Percentiles rank a stretch among this genome's conserved stretches.
These are phyloP conservation scores for Kickxella alabastrina DNA, from an alignment of 192 early-diverging fungal genomes.

Conservation along the genomic window DNA sequence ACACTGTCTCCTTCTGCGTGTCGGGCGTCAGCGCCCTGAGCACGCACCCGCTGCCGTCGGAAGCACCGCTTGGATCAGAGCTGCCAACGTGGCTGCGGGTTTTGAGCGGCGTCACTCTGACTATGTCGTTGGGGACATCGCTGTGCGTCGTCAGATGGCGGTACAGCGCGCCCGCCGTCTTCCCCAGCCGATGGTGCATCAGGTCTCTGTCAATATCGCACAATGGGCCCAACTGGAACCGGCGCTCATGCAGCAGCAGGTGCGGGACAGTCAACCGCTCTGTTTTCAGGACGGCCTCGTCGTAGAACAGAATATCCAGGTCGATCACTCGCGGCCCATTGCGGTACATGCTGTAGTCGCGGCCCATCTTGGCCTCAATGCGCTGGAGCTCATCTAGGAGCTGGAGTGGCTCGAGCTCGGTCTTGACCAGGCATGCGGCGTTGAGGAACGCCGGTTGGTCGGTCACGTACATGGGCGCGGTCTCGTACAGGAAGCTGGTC, in stretches of 20 bases:
- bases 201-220: constrained; percentile 89
- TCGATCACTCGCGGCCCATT: constrained; percentile 94
- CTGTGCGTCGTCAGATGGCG: constrained; percentile 50
- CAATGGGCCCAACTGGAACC: constrained; percentile 91
- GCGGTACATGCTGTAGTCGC: constrained; percentile 60
- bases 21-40: constrained; percentile 54
- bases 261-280: constrained; percentile 84
- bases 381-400: constrained; percentile 76
- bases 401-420: constrained; percentile 66
- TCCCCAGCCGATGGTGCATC: constrained; percentile 84
- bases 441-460: constrained; percentile 94
- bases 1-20: constrained; percentile 57
- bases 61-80: constrained; percentile 6
- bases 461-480: constrained; percentile 90
- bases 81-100: constrained; percentile 8
- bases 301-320: constrained; percentile 94
- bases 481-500: constrained; percentile 96
- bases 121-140: constrained; percentile 52
- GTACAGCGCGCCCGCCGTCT: constrained; percentile 65
- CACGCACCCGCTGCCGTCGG: constrained; percentile 38
- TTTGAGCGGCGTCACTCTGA: constrained; percentile 48
- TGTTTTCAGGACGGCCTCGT: constrained; percentile 64
- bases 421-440: constrained; percentile 78
- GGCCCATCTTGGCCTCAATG: constrained; percentile 80
- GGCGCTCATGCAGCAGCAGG: constrained; percentile 78